Evolutionary conservation across 768 basidiomycete genomes (phyloP).

Genomic region (Leccinum arenicola): DNA sequence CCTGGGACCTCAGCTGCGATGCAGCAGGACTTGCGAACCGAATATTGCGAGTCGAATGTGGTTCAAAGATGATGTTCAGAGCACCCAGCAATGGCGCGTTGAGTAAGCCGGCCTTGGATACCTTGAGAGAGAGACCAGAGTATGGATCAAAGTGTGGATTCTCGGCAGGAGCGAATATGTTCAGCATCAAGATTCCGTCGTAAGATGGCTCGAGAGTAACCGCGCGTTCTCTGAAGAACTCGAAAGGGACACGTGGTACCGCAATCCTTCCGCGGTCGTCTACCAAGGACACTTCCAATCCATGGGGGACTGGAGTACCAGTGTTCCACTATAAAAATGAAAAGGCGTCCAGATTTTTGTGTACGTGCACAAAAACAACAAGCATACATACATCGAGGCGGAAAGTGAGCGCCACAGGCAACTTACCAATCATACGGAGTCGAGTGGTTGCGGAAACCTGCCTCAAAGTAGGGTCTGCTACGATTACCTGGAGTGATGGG

Average conservation of each 20-base stretch:
- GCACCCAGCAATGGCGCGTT: conserved; percentile 3
- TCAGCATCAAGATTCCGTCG: conserved; percentile 5
- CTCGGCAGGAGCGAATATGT: conserved; percentile 1
- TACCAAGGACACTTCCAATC: conserved; percentile 5
- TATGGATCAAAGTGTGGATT: conserved; percentile 4
- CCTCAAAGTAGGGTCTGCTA: conserved; percentile 9
- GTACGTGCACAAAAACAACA: background rate
- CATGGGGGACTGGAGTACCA: background rate
- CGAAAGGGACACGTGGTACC: background rate
- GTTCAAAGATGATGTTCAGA: conserved; percentile 12
- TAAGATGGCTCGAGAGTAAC: background rate
- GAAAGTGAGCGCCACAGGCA: background rate
- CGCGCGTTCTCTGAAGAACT: background rate
- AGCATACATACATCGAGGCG: background rate
- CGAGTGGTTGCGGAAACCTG: conserved; percentile 8
- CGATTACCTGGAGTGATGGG: conserved; percentile 1
- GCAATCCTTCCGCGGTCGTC: conserved; percentile 3
- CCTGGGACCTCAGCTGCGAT: background rate
- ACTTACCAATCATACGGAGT: conserved; percentile 6
- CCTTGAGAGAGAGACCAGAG: conserved; percentile 8
- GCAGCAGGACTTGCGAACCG: conserved; percentile 10
- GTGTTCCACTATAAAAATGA: conserved; percentile 2
- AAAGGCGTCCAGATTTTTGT: background rate
- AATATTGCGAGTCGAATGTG: conserved; percentile 11
- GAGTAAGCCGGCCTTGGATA: background rate